Evolutionary conservation across 2,329 filamentous ascomycete species (phyloP), one percentile per base, ranked within the genome.

Genomic region (Pyrenophora seminiperda): DNA sequence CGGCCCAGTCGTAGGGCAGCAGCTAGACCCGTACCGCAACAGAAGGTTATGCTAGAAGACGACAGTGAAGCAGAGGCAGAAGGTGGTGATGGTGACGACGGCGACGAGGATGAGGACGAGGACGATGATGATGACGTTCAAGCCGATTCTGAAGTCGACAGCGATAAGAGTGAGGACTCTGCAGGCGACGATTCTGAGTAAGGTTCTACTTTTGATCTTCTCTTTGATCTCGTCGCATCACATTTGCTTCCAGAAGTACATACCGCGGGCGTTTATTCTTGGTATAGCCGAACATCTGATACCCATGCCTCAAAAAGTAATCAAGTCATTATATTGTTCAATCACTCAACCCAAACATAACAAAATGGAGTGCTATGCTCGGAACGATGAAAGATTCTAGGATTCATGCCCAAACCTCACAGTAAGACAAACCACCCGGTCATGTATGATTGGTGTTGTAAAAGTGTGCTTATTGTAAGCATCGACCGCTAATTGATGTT

Each of bases 1-100:
- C 50, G 67, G 6, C 70, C 68, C 4, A 61, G 60, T 41, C 66
- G 69, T 2, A 58, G 66, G 43, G 58, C 59, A 22, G 58, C 60
- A 17, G 59, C 56, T 19, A 59, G 44, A 36, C 53, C 53, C 3
- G 50, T 50, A 19, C 56, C 54, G 9, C 44, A 59, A 18, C 63
- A 63, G 41, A 60, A 64, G 24, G 41, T 63, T 18, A 58, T 65
- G 10, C 45, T 67, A 19, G 57, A 57, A 5, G 58, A 65, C n/a
- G 61, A 66, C 18, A 63, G 62, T 18, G 60, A 65, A 10, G 60
- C 61, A n/a, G 62, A 53, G 5, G 54, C 53, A 3, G 58, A 55
- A 1, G 52, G 61, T 13, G 58, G 59, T 14, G 49, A 45, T 14
- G 54, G 54, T 9, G 47, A 62, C 0, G 51, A 56, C 14, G 51